Conservation (phyloP, 2,329 filamentous ascomycete species). For the Fusarium sp. region DNA sequence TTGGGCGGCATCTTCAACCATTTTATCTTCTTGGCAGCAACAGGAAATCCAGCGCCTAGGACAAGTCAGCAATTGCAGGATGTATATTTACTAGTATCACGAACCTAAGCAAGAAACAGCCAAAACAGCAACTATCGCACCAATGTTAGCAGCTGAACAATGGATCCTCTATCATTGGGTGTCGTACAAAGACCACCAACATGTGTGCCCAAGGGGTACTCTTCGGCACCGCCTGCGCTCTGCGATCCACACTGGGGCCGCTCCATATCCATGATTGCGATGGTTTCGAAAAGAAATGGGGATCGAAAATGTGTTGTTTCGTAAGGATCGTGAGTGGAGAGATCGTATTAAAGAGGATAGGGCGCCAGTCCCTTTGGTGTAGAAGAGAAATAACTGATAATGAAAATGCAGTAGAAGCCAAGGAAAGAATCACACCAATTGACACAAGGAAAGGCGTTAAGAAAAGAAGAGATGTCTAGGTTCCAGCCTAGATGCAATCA, state of each 20-base stretch:
- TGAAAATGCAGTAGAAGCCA: background rate
- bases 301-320: background rate
- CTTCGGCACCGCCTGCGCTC: background rate
- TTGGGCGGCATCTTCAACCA: slow-evolving; percentile 70
- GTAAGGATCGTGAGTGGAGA: slow-evolving; percentile 1
- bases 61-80: background rate
- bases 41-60: slow-evolving; percentile 64
- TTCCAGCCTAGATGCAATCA: slow-evolving; percentile 32
- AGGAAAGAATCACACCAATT: slow-evolving; percentile 3
- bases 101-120: slow-evolving; percentile 48
- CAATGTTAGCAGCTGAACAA: background rate
- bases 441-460: slow-evolving; percentile 19
- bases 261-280: slow-evolving; percentile 22
- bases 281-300: slow-evolving; percentile 1
- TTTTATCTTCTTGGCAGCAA: slow-evolving; percentile 67
- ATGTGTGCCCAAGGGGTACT: slow-evolving; percentile 50
- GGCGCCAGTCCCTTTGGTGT: slow-evolving; percentile 13
- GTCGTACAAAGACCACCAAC: slow-evolving; percentile 51
- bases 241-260: slow-evolving; percentile 51
- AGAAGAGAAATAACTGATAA: no score
- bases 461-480: slow-evolving; percentile 24
- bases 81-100: fast-evolving
- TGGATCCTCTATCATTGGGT: background rate
- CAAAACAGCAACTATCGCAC: slow-evolving; percentile 47
- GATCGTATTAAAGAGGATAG: background rate